Evolutionary conservation across 139 green algal species (phyloP).

Genomic region (Raphidocelis subcapitata): DNA sequence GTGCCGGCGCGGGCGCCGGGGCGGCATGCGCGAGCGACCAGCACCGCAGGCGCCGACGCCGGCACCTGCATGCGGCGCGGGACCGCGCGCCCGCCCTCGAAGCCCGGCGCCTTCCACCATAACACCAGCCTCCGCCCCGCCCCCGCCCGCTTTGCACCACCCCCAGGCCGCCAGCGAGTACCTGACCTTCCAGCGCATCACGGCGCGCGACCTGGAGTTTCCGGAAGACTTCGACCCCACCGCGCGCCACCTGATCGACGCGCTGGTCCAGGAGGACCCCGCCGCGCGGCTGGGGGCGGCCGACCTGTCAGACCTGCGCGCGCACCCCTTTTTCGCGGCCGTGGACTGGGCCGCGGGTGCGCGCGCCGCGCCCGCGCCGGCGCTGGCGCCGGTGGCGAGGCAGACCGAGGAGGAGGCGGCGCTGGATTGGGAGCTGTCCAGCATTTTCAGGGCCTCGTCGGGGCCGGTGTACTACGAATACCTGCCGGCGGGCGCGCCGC

Average conservation of each 20-base stretch:
- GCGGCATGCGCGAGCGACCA: too few species aligned
- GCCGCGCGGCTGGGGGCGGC: slow-evolving; percentile 56
- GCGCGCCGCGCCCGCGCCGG: slow-evolving; percentile 24
- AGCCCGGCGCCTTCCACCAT: too few species aligned
- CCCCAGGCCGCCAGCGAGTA: slow-evolving; percentile 79
- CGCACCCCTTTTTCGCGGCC: slow-evolving; percentile 68
- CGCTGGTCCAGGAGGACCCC: slow-evolving; percentile 65
- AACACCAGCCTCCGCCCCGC: too few species aligned
- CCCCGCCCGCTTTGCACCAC: too few species aligned
- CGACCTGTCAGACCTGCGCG: slow-evolving; percentile 55
- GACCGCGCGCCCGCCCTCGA: too few species aligned
- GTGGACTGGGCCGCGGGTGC: slow-evolving; percentile 38
- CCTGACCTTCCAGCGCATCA: slow-evolving; percentile 73
- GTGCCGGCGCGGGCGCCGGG: too few species aligned
- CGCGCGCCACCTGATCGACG: slow-evolving; percentile 59
- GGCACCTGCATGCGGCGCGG: too few species aligned
- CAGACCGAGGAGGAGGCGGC: slow-evolving; percentile 10
- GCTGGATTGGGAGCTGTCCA: slow-evolving; percentile 63
- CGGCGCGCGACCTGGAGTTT: slow-evolving; percentile 37
- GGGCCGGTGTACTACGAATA: slow-evolving; percentile 28
- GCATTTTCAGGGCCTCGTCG: slow-evolving; percentile 10
- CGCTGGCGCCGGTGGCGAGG: slow-evolving; percentile 19
- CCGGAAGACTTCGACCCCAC: slow-evolving; percentile 34
- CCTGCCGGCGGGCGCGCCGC: too few species aligned
- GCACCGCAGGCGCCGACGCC: too few species aligned